These are phyloP conservation scores for Spiraea crenata DNA, from an alignment of 331 rosid genomes.

Conservation along the genomic window DNA sequence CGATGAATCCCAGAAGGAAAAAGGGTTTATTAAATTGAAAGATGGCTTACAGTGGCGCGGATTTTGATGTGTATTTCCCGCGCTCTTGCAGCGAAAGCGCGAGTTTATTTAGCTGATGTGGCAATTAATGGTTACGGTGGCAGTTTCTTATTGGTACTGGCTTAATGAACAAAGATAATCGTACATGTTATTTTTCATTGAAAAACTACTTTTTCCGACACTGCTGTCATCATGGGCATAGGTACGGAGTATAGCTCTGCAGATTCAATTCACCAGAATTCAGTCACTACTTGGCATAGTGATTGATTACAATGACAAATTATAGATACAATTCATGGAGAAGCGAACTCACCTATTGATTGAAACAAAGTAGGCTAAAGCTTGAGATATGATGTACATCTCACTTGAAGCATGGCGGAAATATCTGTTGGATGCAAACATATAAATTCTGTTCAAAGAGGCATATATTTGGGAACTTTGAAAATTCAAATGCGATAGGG, in stretches of 20 bases:
- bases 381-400: slow-evolving; percentile 75
- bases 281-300: slow-evolving; percentile 25
- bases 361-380: slow-evolving; percentile 83
- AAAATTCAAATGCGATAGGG: not conserved
- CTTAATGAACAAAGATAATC: no score
- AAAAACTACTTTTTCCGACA: slow-evolving; percentile 33
- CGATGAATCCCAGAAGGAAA: no score
- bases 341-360: slow-evolving; percentile 74
- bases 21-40: no score
- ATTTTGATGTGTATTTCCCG: slow-evolving; percentile 21
- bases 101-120: no score
- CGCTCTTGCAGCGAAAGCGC: not conserved
- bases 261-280: slow-evolving; percentile 22
- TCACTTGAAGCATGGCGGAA: slow-evolving; percentile 98
- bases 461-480: not conserved
- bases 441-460: not conserved
- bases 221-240: slow-evolving; percentile 93
- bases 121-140: no score
- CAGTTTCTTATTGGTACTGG: no score
- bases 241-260: slow-evolving; percentile 77
- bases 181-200: no score
- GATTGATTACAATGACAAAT: not conserved
- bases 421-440: slow-evolving; percentile 56
- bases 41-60: slow-evolving; percentile 26
- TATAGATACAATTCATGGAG: slow-evolving; percentile 16